Conservation (phyloP, 2,329 filamentous ascomycete species). For the Didymella keratinophila region DNA sequence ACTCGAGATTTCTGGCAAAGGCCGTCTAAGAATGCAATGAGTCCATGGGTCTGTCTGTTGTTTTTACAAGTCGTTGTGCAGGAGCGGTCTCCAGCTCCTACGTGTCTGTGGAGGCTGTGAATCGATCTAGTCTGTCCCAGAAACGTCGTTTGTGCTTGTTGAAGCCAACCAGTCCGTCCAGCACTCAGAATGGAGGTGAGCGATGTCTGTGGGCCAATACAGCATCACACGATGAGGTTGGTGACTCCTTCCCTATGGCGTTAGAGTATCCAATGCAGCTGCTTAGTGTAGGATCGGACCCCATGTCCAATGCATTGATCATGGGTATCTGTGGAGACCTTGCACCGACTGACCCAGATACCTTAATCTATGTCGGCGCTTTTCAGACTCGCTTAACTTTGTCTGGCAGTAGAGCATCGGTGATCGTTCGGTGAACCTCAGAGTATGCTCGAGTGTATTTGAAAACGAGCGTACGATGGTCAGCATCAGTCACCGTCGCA, state of each 20-base stretch:
- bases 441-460: neutral
- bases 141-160: neutral
- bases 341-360: neutral
- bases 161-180: neutral
- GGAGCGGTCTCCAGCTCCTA: neutral
- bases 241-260: neutral
- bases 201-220: neutral
- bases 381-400: neutral
- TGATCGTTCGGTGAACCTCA: neutral
- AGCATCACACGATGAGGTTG: neutral
- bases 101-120: neutral
- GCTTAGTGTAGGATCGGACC: neutral
- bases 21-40: neutral
- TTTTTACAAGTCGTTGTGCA: neutral
- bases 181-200: neutral
- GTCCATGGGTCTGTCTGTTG: neutral
- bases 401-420: neutral
- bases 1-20: neutral
- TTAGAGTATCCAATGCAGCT: neutral
- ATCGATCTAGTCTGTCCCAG: neutral
- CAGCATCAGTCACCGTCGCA: conserved; percentile 2
- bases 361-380: neutral
- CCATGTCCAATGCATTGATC: neutral
- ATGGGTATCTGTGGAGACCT: neutral
- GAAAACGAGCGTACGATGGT: neutral